phyloP scores from a whole-genome alignment of 768 basidiomycete genomes.

The Boletus rufocinnamomeus region DNA sequence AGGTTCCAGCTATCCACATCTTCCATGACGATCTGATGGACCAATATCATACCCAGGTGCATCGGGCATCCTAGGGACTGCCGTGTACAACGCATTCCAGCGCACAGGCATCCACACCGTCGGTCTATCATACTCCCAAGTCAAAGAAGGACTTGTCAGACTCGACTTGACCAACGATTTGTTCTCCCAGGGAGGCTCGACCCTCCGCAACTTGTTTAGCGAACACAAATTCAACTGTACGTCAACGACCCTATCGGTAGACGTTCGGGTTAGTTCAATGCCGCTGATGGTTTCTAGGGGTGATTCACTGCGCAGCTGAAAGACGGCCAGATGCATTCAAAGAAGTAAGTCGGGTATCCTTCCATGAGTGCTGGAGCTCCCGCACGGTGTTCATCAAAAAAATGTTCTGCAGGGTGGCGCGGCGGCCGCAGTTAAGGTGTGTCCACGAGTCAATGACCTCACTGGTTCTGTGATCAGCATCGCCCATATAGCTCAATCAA shows the following conservation, averaged over 20 bases:
- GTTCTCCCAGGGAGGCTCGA: constrained; percentile 38
- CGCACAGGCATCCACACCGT: constrained; percentile 47
- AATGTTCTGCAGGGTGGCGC: constrained; percentile 50
- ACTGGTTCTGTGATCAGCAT: not conserved
- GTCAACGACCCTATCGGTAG: constrained; percentile 27
- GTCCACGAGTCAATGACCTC: constrained; percentile 12
- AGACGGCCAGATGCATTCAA: constrained; percentile 91
- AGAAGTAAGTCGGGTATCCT: constrained; percentile 52
- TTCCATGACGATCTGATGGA: constrained; percentile 14
- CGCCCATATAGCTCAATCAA: constrained; percentile 66
- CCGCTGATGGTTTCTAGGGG: constrained; percentile 51
- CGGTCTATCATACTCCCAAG: constrained; percentile 73
- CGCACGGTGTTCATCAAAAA: not conserved
- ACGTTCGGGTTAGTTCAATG: not conserved
- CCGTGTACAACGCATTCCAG: constrained; percentile 70
- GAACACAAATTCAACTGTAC: constrained; percentile 70
- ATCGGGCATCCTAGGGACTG: constrained; percentile 87
- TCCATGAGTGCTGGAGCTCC: not conserved
- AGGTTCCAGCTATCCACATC: constrained; percentile 36
- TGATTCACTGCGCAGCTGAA: constrained; percentile 96
- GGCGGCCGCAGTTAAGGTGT: constrained; percentile 61
- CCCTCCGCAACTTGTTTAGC: constrained; percentile 51
- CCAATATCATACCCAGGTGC: constrained; percentile 56
- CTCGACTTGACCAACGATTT: constrained; percentile 67
- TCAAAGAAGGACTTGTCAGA: constrained; percentile 50